These are phyloP conservation scores for Aspergillus latus DNA, from an alignment of 2,329 filamentous ascomycete genomes.

Conservation along the genomic window DNA sequence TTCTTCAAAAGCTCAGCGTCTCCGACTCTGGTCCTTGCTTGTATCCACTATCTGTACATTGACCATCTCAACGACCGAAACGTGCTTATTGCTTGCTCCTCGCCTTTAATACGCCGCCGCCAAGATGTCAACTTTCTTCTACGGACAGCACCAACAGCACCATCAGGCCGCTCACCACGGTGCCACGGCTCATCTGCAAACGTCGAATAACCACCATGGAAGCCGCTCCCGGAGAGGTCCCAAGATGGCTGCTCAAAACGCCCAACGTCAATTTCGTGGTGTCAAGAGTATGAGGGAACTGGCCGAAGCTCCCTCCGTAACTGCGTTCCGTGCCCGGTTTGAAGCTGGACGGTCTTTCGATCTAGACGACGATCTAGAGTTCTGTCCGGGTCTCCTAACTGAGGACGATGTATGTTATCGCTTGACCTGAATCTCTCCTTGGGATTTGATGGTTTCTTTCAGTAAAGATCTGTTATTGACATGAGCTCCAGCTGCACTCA, in stretches of 20 bases:
- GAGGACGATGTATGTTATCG: constrained; percentile 75
- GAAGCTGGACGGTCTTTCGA: constrained; percentile 93
- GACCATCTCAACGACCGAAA: constrained; percentile 21
- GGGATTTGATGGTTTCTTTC: background rate
- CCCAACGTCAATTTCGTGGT: constrained; percentile 81
- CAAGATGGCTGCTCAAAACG: constrained; percentile 76
- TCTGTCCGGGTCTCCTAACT: constrained; percentile 87
- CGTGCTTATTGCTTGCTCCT: constrained; percentile 12
- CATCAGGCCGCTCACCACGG: constrained; percentile 49
- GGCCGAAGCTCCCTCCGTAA: constrained; percentile 72
- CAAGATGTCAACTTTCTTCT: constrained; percentile 51
- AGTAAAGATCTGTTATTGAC: constrained; percentile 20
- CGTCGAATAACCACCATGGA: constrained; percentile 74
- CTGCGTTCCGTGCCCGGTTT: constrained; percentile 80
- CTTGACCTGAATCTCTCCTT: too few species aligned
- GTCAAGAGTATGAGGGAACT: constrained; percentile 85
- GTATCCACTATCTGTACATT: constrained; percentile 25
- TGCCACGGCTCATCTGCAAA: constrained; percentile 51
- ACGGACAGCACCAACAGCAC: constrained; percentile 48
- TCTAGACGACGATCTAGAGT: constrained; percentile 92
- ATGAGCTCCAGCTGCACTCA: constrained; percentile 68
- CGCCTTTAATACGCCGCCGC: constrained; percentile 20
- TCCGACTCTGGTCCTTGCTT: constrained; percentile 25
- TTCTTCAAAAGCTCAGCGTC: constrained; percentile 16
- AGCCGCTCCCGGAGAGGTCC: constrained; percentile 83